A percentile compares a stretch with the other conserved stretches of the same genome.
These are phyloP conservation scores for Tetrapisispora namnaoensis DNA, from an alignment of 805 yeast species.

Conservation along the genomic window DNA sequence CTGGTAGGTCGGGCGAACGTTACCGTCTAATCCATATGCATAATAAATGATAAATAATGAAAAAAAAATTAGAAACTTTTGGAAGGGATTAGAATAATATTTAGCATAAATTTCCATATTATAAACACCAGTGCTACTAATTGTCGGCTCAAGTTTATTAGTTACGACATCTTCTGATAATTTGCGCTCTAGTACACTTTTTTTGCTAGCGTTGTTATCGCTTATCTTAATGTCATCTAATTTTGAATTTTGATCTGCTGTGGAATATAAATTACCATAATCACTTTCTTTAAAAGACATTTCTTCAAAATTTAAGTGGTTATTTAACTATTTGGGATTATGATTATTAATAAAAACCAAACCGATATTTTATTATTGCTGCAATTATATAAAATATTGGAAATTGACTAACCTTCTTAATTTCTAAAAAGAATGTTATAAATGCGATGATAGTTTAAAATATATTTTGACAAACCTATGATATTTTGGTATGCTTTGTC, in stretches of 20 bases:
- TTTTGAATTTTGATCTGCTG: too few species aligned
- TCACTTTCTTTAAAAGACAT: not conserved
- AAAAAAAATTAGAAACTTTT: slow-evolving; percentile 36
- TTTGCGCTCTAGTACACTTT: not conserved
- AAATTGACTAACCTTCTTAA: too few species aligned
- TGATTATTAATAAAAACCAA: too few species aligned
- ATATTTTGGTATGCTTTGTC: too few species aligned
- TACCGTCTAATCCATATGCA: slow-evolving; percentile 48
- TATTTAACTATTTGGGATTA: too few species aligned
- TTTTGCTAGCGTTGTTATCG: not conserved
- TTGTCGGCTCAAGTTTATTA: not conserved
- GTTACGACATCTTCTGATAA: not conserved
- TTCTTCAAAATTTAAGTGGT: not conserved
- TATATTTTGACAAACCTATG: too few species aligned
- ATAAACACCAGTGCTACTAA: slow-evolving; percentile 26
- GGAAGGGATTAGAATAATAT: slow-evolving; percentile 35
- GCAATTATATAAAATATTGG: too few species aligned
- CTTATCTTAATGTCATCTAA: not conserved
- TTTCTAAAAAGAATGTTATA: too few species aligned
- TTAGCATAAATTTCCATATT: slow-evolving; percentile 44
- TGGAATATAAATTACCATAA: too few species aligned
- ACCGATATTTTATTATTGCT: too few species aligned
- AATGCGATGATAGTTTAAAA: too few species aligned
- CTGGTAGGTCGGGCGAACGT: slow-evolving; percentile 35
- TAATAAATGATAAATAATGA: slow-evolving; percentile 46